Conservation (phyloP, 768 basidiomycete species). For the Exidia glandulosa region DNA sequence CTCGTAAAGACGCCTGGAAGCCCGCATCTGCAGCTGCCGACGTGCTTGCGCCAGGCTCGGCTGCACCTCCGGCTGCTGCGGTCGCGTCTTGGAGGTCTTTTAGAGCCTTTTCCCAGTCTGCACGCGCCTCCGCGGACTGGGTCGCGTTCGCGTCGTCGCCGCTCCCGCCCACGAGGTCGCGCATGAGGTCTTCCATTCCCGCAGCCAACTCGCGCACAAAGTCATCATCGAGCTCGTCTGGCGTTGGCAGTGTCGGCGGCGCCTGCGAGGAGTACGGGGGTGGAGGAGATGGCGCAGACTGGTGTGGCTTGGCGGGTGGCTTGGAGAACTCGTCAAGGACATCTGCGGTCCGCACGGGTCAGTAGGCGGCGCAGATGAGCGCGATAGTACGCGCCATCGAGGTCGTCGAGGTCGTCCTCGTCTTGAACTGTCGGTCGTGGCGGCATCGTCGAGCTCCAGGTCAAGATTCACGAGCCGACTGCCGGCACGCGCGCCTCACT, state of each 20-base stretch:
- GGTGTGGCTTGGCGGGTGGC: constrained; percentile 10
- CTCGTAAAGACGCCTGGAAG: constrained; percentile 61
- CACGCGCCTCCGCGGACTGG: constrained; percentile 11
- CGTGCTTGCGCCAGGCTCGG: constrained; percentile 3
- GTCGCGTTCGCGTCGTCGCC: constrained; percentile 11
- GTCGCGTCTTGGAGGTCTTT: constrained; percentile 16
- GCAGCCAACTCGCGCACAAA: constrained; percentile 26
- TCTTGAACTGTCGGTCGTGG: neutral
- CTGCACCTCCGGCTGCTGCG: constrained; percentile 1
- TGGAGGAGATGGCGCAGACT: constrained; percentile 9
- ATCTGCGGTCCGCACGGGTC: constrained; percentile 22
- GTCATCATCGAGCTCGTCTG: constrained; percentile 11
- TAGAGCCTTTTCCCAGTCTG: constrained; percentile 28
- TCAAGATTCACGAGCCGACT: too few species aligned
- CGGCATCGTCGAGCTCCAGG: too few species aligned
- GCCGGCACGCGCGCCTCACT: too few species aligned
- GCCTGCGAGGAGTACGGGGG: constrained; percentile 9
- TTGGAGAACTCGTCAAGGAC: constrained; percentile 36
- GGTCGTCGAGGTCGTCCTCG: constrained; percentile 57
- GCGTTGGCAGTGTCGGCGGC: neutral
- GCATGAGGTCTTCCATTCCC: constrained; percentile 36
- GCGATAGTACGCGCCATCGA: constrained; percentile 36
- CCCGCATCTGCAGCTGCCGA: constrained; percentile 19
- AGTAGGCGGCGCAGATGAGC: neutral
- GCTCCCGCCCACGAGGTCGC: constrained; percentile 24